Evolutionary conservation across 208 protist species (phyloP), one percentile per base, ranked within the genome.

Genomic region (Wallacemonas collosoma): DNA sequence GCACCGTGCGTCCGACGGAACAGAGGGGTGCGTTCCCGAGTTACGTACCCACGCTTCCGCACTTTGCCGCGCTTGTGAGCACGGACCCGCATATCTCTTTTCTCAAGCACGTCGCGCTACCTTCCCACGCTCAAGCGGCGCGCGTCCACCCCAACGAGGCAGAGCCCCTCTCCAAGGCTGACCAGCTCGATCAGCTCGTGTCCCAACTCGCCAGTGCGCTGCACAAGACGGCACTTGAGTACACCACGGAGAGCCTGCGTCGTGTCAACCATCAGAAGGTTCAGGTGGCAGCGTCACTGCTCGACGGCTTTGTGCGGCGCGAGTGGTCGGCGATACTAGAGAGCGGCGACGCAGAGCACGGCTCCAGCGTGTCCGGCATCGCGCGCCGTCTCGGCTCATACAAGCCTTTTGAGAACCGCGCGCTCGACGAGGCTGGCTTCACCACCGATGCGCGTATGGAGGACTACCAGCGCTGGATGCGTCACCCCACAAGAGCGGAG

Each of bases 401-500:
- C 60, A 73, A 76, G 15, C 88, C 87, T 3, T 94, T 96, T 64
- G 91, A 85, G 60, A 57, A 73, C 3, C 85, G 91, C 40, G 76
- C 81, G 17, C 60, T 92, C 26, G 84, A 94, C 72, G 82, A 85
- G 47, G 79, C 58, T 51, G 91, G 91, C 38, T 94, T 94, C 74
- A 72, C 83, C 1, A 93, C 87, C 2, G 87, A 92, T 39, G 91
- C 89, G 8, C 85, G 89, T 12, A 68, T 85, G 3, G 91, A 94
- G 26, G 91, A 96, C 77, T 96, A 94, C 65, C 60, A 72, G 45
- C 82, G 91, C 1, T 96, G 89, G 91, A 96, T 93, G 91, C 60
- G 60, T 65, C 81, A 81, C 1, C 51, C 90, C 2, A 79, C 82
- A 26, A 26, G 26, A 9, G 65, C 66, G 2, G 44, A 50, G 44